Percentiles rank a stretch among this genome's conserved stretches.
phyloP scores from a whole-genome alignment of 768 basidiomycete species.

The Lactarius pseudohatsudake region DNA sequence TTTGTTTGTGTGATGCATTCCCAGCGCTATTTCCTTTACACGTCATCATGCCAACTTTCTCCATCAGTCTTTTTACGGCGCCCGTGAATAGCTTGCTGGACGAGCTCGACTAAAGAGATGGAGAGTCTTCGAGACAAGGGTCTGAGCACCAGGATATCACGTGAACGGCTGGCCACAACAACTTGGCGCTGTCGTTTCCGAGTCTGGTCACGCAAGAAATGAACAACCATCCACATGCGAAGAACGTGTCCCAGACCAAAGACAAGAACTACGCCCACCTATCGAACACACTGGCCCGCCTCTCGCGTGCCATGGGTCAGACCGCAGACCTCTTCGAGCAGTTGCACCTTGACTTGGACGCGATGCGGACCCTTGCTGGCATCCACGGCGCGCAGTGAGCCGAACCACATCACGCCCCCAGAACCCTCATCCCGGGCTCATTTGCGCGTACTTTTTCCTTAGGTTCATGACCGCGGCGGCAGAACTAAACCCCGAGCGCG shows the following conservation, averaged over 20 bases:
- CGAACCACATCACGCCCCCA: background rate
- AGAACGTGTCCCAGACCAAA: constrained; percentile 73
- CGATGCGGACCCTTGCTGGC: constrained; percentile 77
- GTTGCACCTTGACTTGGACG: constrained; percentile 70
- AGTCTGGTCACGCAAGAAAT: constrained; percentile 7
- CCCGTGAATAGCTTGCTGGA: constrained; percentile 8
- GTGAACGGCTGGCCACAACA: background rate
- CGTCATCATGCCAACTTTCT: constrained; percentile 5
- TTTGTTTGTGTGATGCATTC: constrained; percentile 7
- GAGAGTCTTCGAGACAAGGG: too few relatives aligned
- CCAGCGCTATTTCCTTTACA: background rate
- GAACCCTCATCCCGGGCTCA: background rate
- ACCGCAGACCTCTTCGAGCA: constrained; percentile 78
- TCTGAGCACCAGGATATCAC: constrained; percentile 9
- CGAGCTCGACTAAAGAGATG: background rate
- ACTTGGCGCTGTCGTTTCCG: background rate
- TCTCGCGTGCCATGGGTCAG: constrained; percentile 65
- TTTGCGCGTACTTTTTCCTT: background rate
- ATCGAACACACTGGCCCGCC: constrained; percentile 61
- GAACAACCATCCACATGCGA: constrained; percentile 39
- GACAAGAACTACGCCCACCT: constrained; percentile 80
- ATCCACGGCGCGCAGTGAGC: constrained; percentile 80
- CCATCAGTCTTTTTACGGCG: background rate
- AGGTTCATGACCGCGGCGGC: constrained; percentile 55
- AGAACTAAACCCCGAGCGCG: constrained; percentile 40